phyloP scores from a whole-genome alignment of 1,139 yeast genomes.

The Magnusiomyces sp. region DNA sequence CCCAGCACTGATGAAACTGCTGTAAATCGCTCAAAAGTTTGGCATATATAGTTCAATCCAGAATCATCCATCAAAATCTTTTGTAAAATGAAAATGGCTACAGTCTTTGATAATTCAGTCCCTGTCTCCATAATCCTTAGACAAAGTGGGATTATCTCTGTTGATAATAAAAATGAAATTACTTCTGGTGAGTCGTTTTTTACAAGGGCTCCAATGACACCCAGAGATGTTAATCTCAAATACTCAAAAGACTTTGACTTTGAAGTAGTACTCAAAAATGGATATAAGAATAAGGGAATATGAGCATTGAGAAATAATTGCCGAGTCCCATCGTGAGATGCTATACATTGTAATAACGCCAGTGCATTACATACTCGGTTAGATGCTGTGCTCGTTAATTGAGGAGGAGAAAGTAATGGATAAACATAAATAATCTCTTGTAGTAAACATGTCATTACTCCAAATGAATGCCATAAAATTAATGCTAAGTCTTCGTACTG shows the following conservation, averaged over 20 bases:
- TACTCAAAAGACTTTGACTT: conserved; percentile 91
- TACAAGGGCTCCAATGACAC: conserved; percentile 94
- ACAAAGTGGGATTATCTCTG: conserved; percentile 93
- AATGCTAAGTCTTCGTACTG: conserved; percentile 90
- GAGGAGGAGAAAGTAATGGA: conserved; percentile 83
- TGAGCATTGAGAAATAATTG: conserved; percentile 80
- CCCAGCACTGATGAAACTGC: conserved; percentile 87
- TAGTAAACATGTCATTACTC: conserved; percentile 85
- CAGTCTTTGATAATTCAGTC: conserved; percentile 88
- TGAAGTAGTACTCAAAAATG: conserved; percentile 85
- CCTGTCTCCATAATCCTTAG: conserved; percentile 92
- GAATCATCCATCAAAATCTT: conserved; percentile 86
- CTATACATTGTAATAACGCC: conserved; percentile 91
- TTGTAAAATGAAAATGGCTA: conserved; percentile 90
- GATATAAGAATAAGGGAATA: conserved; percentile 84
- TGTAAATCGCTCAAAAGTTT: conserved; percentile 87
- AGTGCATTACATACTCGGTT: conserved; percentile 93
- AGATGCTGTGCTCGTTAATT: conserved; percentile 74
- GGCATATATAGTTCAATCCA: conserved; percentile 87
- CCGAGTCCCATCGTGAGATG: conserved; percentile 87
- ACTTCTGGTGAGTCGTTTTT: conserved; percentile 95
- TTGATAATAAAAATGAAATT: conserved; percentile 76
- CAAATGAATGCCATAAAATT: conserved; percentile 92
- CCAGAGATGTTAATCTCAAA: conserved; percentile 81
- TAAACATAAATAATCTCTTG: conserved; percentile 88